Evolutionary conservation across 169 alveolate species (phyloP).

Genomic region (Perkinsus olseni): DNA sequence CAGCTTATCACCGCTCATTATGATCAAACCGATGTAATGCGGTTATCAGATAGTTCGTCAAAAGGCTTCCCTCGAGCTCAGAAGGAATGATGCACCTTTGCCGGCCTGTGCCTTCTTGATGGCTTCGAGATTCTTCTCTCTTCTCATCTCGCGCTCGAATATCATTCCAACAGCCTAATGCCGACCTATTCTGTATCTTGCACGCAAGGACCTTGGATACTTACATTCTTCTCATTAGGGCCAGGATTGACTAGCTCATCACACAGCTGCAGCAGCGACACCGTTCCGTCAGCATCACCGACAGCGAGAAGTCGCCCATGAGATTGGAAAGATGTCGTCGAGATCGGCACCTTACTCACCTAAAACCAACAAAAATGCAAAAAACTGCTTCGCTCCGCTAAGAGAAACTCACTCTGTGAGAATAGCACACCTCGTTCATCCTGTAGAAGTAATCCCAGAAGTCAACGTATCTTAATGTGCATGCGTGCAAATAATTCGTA

Average conservation of each 20-base stretch:
- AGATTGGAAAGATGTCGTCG: slow-evolving; percentile 31
- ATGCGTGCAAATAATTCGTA: slow-evolving; percentile 23
- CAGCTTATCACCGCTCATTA: too few species aligned
- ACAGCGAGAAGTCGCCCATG: slow-evolving; percentile 69
- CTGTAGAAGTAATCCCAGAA: slow-evolving; percentile 83
- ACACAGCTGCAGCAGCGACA: slow-evolving; percentile 73
- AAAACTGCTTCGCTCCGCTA: slow-evolving; percentile 33
- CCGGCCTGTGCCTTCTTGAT: slow-evolving; percentile 36
- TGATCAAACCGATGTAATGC: too few species aligned
- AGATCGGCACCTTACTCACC: slow-evolving; percentile 19
- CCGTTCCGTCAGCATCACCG: slow-evolving; percentile 84
- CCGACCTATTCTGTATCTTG: slow-evolving; percentile 6
- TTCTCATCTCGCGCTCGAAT: slow-evolving; percentile 77
- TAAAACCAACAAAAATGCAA: not conserved
- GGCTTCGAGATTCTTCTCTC: slow-evolving; percentile 73
- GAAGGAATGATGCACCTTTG: not conserved
- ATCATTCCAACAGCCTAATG: slow-evolving; percentile 24
- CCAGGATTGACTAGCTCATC: slow-evolving; percentile 57
- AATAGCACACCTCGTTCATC: slow-evolving; percentile 77
- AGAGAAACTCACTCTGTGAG: slow-evolving; percentile 61
- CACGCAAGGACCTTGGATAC: slow-evolving; percentile 18
- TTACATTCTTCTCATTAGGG: slow-evolving; percentile 62
- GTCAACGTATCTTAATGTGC: slow-evolving; percentile 75
- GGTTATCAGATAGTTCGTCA: too few species aligned
- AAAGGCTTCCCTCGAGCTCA: too few species aligned